phyloP scores from a whole-genome alignment of 495 filamentous ascomycete species.

The Diplogelasinospora grovesii region DNA sequence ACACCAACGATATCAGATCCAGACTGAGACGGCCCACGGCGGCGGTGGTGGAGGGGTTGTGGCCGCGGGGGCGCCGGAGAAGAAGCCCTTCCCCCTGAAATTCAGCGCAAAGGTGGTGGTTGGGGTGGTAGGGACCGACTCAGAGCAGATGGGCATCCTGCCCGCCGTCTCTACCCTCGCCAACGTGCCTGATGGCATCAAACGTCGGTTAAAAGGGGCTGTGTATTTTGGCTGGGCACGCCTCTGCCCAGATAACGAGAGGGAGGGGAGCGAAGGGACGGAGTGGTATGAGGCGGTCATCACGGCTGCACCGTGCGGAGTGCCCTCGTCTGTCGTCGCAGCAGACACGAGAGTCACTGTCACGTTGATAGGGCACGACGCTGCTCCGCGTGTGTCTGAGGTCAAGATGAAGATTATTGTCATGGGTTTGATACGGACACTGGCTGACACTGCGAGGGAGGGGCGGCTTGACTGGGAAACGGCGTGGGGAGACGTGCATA shows the following conservation, averaged over 20 bases:
- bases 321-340: constrained; percentile 34
- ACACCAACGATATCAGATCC: constrained; percentile 7
- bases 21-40: too few species aligned
- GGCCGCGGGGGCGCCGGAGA: constrained; percentile 30
- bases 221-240: constrained; percentile 60
- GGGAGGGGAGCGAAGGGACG: constrained; percentile 1
- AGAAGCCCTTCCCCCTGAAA: constrained; percentile 51
- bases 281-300: constrained; percentile 51
- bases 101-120: constrained; percentile 40
- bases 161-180: constrained; percentile 41
- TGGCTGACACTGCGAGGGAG: constrained; percentile 22
- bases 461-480: constrained; percentile 35
- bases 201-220: constrained; percentile 46
- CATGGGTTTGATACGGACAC: constrained; percentile 48
- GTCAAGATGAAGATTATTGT: constrained; percentile 43
- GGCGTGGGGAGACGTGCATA: constrained; percentile 43
- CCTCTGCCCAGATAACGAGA: constrained; percentile 19
- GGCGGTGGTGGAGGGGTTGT: constrained; percentile 2
- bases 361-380: constrained; percentile 27
- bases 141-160: constrained; percentile 25
- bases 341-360: constrained; percentile 33
- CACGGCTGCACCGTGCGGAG: constrained; percentile 34
- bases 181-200: constrained; percentile 38
- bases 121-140: constrained; percentile 25
- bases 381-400: too few species aligned